Evolutionary conservation across 1,139 yeast genomes (phyloP).

Genomic region (Eremothecium coryli): DNA sequence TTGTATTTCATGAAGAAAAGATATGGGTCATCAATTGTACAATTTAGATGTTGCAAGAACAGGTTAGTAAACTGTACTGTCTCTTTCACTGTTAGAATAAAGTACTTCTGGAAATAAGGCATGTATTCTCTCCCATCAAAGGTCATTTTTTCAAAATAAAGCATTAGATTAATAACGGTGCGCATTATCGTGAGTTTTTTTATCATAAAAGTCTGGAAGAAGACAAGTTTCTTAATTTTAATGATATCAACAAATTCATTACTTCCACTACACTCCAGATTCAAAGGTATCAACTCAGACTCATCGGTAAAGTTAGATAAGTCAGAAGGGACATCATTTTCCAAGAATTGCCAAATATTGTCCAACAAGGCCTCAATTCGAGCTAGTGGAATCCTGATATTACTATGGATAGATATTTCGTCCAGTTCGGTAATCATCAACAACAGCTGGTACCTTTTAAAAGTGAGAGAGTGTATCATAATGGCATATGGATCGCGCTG

Average conservation of each 20-base stretch:
- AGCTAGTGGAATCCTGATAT: constrained; percentile 13
- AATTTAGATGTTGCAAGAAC: constrained; percentile 15
- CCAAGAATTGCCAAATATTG: constrained; percentile 11
- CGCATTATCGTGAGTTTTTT: constrained; percentile 21
- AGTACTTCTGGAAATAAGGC: constrained; percentile 20
- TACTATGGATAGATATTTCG: constrained; percentile 16
- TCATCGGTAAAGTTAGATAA: neutral
- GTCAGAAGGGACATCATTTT: constrained; percentile 2
- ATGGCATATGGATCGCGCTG: constrained; percentile 10
- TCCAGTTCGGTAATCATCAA: constrained; percentile 22
- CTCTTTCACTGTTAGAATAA: constrained; percentile 15
- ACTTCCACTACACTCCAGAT: neutral
- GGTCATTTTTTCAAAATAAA: constrained; percentile 23
- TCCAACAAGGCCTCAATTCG: constrained; percentile 14
- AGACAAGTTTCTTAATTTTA: constrained; percentile 11
- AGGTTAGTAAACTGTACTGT: constrained; percentile 1
- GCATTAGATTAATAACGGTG: constrained; percentile 20
- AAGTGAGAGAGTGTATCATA: constrained; percentile 17
- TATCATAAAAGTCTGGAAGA: constrained; percentile 19
- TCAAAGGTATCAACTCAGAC: constrained; percentile 1
- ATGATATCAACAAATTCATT: constrained; percentile 1
- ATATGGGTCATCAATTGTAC: constrained; percentile 12
- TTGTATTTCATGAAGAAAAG: constrained; percentile 14
- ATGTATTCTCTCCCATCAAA: constrained; percentile 10
- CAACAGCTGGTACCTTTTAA: constrained; percentile 21